Evolutionary conservation across 805 yeast species (phyloP).

Genomic region (Ogataea neopini): DNA sequence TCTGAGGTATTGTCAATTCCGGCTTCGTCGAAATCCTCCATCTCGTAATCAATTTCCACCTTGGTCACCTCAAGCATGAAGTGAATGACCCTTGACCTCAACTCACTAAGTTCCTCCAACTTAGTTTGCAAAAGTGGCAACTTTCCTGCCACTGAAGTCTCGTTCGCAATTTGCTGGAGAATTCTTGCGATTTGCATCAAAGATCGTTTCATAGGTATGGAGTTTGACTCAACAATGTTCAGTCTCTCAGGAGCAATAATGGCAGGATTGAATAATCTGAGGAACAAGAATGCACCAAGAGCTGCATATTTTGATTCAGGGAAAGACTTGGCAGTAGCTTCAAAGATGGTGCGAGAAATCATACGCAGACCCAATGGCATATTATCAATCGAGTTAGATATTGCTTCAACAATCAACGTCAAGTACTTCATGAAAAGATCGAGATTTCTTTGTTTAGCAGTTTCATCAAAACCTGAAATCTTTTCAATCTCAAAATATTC

Average conservation of each 20-base stretch:
- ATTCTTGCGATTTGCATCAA: conserved; percentile 79
- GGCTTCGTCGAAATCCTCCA: conserved; percentile 8
- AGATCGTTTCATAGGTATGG: conserved; percentile 50
- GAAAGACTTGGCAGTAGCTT: conserved; percentile 58
- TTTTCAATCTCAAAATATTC: conserved; percentile 69
- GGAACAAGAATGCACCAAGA: conserved; percentile 83
- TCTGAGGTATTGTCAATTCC: conserved; percentile 30
- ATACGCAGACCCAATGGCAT: conserved; percentile 74
- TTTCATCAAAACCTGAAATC: conserved; percentile 27
- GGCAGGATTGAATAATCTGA: conserved; percentile 84
- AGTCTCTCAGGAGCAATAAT: conserved; percentile 80
- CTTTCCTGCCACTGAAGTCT: conserved; percentile 63
- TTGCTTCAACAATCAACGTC: conserved; percentile 55
- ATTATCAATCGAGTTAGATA: conserved; percentile 51
- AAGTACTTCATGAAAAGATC: conserved; percentile 57
- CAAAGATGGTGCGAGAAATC: conserved; percentile 66
- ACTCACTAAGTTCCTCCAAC: conserved; percentile 41
- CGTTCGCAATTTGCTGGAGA: conserved; percentile 85
- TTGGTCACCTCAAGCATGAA: conserved; percentile 40
- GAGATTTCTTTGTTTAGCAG: conserved; percentile 44
- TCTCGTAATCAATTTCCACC: conserved; percentile 14
- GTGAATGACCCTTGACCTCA: conserved; percentile 40
- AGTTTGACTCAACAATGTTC: conserved; percentile 21
- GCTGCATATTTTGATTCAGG: conserved; percentile 69
- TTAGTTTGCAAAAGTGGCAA: conserved; percentile 52